Evolutionary conservation across 768 basidiomycete species (phyloP).

Genomic region (Suillus subalutaceus): DNA sequence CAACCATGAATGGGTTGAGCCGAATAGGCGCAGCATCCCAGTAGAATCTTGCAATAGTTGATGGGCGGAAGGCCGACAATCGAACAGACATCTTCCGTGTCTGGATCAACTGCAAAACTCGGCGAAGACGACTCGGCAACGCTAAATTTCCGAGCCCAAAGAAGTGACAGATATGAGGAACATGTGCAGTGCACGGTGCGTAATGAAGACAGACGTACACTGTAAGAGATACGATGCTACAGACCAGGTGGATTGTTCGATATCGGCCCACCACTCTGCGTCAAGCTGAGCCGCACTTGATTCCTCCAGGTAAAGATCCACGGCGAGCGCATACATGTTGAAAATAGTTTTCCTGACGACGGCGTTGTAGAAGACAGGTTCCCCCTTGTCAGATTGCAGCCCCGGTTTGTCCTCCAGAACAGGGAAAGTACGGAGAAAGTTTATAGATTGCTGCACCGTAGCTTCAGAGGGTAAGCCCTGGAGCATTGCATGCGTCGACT

Average conservation of each 20-base stretch:
- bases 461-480: conserved; percentile 22
- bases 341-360: conserved; percentile 54
- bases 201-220: conserved; percentile 51
- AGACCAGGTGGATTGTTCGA: conserved; percentile 60
- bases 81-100: conserved; percentile 49
- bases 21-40: conserved; percentile 47
- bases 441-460: conserved; percentile 20
- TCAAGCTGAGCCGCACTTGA: conserved; percentile 74
- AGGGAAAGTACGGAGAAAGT: conserved; percentile 16
- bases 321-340: conserved; percentile 62
- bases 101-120: conserved; percentile 44
- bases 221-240: conserved; percentile 74
- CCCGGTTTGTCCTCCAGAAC: conserved; percentile 6
- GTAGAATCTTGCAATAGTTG: conserved; percentile 52
- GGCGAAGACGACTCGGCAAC: conserved; percentile 28
- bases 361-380: conserved; percentile 29
- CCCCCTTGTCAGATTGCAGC: conserved; percentile 7
- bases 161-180: conserved; percentile 3
- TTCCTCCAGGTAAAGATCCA: conserved; percentile 66
- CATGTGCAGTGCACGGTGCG: neutral
- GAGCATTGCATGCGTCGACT: conserved; percentile 23
- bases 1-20: conserved; percentile 52
- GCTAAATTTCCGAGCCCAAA: conserved; percentile 18
- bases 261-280: conserved; percentile 82
- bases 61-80: conserved; percentile 47